Evolutionary conservation across 768 basidiomycete species (phyloP).

Genomic region (Pholiota microspora): DNA sequence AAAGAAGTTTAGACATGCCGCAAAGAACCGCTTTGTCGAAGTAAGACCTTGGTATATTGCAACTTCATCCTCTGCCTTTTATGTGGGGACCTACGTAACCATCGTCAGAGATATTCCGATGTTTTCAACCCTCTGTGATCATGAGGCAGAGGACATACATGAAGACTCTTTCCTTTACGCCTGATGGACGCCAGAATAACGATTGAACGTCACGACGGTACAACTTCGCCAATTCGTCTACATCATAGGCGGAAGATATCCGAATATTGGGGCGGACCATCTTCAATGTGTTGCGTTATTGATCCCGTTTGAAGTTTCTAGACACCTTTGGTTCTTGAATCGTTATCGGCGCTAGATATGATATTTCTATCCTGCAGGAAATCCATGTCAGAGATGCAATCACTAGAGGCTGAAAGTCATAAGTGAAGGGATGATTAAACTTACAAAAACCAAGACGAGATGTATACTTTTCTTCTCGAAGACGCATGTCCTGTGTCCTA

Average conservation of each 20-base stretch:
- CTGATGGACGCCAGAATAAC: neutral
- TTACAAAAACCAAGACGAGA: neutral
- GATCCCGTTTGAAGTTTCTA: neutral
- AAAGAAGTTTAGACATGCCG: conserved; percentile 23
- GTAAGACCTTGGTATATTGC: neutral
- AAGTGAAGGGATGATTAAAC: neutral
- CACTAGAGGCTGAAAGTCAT: neutral
- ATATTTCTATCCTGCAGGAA: neutral
- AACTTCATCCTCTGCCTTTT: neutral
- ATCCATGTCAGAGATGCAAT: neutral
- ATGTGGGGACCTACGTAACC: neutral
- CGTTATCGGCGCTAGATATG: too few species aligned
- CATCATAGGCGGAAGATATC: neutral
- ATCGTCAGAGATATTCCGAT: conserved; percentile 3
- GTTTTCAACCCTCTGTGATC: neutral
- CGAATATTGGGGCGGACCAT: neutral
- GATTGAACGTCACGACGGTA: neutral
- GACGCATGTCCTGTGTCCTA: neutral
- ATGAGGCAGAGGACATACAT: neutral
- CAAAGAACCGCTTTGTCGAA: neutral
- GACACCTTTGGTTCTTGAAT: neutral
- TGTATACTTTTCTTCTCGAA: neutral
- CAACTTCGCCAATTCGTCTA: neutral
- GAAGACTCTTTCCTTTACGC: neutral
- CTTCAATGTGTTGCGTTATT: neutral